Conservation (phyloP, 1,284 basidiomycete genomes). For the Marasmius fiardii region DNA sequence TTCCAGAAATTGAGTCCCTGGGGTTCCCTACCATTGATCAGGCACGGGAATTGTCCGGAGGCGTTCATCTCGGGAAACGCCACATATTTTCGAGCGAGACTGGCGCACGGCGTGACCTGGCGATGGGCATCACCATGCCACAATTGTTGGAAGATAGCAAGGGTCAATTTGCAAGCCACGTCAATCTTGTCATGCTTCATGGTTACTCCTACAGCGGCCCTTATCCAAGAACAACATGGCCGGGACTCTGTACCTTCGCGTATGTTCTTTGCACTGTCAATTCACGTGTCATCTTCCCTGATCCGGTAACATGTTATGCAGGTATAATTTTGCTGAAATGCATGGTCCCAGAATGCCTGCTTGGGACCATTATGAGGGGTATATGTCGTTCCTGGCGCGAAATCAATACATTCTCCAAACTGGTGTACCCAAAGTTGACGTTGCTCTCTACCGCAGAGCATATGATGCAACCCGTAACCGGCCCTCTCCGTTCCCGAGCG, state of each 20-base stretch:
- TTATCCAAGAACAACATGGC: conserved; percentile 13
- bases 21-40: background rate
- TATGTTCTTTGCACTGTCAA: background rate
- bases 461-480: conserved; percentile 11
- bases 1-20: background rate
- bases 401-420: conserved; percentile 17
- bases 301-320: background rate
- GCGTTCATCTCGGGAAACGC: conserved; percentile 12
- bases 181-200: conserved; percentile 15
- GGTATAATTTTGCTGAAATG: conserved; percentile 14
- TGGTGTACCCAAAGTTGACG: conserved; percentile 16
- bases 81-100: conserved; percentile 13
- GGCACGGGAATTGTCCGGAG: conserved; percentile 14
- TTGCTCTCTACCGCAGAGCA: conserved; percentile 17
- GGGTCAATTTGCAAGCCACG: conserved; percentile 15
- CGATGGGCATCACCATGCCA: conserved; percentile 12
- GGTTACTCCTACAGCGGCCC: conserved; percentile 10
- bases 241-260: conserved; percentile 7
- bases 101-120: conserved; percentile 7
- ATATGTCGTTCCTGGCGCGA: conserved; percentile 16
- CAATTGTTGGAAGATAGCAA: conserved; percentile 16
- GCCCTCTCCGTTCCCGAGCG: conserved; percentile 12
- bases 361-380: conserved; percentile 18
- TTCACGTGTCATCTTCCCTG: background rate
- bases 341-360: conserved; percentile 16